Evolutionary conservation across 345 rosid species (phyloP), one percentile per base, ranked within the genome.

Genomic region (Dovyalis caffra): DNA sequence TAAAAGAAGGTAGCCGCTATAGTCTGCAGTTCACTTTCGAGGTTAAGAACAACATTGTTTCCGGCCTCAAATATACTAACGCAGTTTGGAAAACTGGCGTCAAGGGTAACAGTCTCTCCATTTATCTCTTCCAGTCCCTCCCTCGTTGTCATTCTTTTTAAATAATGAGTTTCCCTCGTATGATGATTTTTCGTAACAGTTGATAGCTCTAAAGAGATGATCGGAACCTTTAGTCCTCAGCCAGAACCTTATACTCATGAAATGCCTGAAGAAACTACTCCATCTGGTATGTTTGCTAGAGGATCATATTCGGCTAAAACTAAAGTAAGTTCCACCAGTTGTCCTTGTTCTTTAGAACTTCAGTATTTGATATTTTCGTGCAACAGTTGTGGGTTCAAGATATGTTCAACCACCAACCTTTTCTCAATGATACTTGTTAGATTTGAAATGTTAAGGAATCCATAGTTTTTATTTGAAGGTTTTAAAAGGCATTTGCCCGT

Each of bases 151-250:
- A 43, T 35, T 1, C 45, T 14, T 32, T 57, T 68, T 18, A 15
- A 60, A 62, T n/a, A 67, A 49, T 28, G 12, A 56, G 28, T 66
- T 61, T 32, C 8, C 38, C n/a, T 58, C n/a, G 21, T 21, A 43
- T 43, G 15, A 38, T 49, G 76, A 69, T n/a, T 58, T 47, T 5
- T 56, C 57, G 28, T 73, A 25, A 56, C 83, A 95, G 99, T 95
- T 76, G 99, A 95, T 80, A 85, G 89, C 77, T 53, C 89, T 2
- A 93, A 93, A 83, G 90, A 88, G 84, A 95, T 92, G 99, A 79
- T 95, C 2, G 99, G 99, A 74, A 95, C 99, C 15, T 91, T 91
- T 74, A 90, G 99, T 82, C 99, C 99, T 37, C 97, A 95, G 83
- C 82, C 88, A 38, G 99, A 92, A 64, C 81, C 95, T 29, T 95